phyloP scores from a whole-genome alignment of 1,284 basidiomycete species.

The Volvariella volvacea region DNA sequence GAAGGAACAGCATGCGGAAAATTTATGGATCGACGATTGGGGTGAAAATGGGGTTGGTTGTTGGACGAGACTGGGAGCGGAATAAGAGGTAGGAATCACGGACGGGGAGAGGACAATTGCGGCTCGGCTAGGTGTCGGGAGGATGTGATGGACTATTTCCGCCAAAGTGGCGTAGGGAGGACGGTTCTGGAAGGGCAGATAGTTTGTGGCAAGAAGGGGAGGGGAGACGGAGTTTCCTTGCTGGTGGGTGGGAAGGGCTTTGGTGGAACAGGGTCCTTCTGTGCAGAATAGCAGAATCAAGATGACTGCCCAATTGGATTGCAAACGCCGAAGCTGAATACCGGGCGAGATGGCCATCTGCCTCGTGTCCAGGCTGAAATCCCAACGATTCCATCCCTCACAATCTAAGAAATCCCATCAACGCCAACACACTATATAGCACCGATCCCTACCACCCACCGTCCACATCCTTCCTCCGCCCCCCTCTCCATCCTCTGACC shows the following conservation, averaged over 20 bases:
- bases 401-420: slow-evolving; percentile 3
- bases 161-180: slow-evolving; percentile 4
- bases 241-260: neutral
- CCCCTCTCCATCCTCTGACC: slow-evolving; percentile 17
- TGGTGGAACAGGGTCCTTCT: neutral
- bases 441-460: slow-evolving; percentile 14
- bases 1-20: neutral
- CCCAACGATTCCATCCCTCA: no score
- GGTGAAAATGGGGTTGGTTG: slow-evolving; percentile 1
- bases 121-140: neutral
- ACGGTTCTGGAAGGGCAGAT: no score
- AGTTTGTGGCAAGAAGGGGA: no score
- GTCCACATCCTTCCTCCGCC: slow-evolving; percentile 20
- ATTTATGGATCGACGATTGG: slow-evolving; percentile 5
- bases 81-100: slow-evolving; percentile 5
- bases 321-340: neutral
- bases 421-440: slow-evolving; percentile 5
- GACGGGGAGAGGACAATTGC: slow-evolving; percentile 4
- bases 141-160: slow-evolving; percentile 5
- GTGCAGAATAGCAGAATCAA: neutral
- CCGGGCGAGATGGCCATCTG: neutral
- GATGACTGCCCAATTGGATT: no score
- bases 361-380: neutral
- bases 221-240: slow-evolving; percentile 5
- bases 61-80: slow-evolving; percentile 1